These are phyloP conservation scores for Beta macrorhiza DNA, from an alignment of 179 eudicot species.

Conservation along the genomic window DNA sequence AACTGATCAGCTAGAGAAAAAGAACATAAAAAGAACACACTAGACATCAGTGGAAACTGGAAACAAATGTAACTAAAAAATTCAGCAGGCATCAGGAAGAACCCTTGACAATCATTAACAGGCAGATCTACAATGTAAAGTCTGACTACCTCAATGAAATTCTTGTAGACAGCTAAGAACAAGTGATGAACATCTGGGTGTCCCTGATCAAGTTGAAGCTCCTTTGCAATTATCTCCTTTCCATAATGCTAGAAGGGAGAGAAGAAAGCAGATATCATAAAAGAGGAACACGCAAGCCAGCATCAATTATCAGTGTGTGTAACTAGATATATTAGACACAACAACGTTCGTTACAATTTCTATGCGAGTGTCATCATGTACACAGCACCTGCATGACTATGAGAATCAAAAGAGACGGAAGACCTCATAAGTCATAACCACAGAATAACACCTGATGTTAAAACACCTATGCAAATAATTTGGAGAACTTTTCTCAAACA, in stretches of 20 bases:
- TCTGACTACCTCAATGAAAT: slow-evolving; percentile 69
- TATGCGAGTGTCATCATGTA: not conserved
- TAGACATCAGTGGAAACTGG: too few species aligned
- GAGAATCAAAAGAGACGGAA: not conserved
- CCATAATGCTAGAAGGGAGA: slow-evolving; percentile 62
- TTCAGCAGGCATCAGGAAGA: not conserved
- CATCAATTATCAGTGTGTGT: slow-evolving; percentile 3
- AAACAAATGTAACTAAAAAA: not conserved
- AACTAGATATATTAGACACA: not conserved
- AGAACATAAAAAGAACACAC: too few species aligned
- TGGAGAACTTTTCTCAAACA: not conserved
- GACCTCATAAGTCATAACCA: not conserved
- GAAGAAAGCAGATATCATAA: slow-evolving; percentile 3
- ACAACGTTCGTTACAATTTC: not conserved
- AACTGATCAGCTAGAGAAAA: not conserved
- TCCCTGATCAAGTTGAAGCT: slow-evolving; percentile 72
- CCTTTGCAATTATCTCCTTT: slow-evolving; percentile 72
- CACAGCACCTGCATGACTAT: not conserved
- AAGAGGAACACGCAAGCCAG: not conserved
- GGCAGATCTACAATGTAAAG: not conserved
- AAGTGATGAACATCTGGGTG: slow-evolving; percentile 66
- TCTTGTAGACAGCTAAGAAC: slow-evolving; percentile 76
- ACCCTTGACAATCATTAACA: not conserved
- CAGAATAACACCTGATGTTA: not conserved
- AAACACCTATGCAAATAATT: not conserved